Base-by-base conservation (phyloP, 176 grass and related monocot species). In the Phragmites australis region DNA sequence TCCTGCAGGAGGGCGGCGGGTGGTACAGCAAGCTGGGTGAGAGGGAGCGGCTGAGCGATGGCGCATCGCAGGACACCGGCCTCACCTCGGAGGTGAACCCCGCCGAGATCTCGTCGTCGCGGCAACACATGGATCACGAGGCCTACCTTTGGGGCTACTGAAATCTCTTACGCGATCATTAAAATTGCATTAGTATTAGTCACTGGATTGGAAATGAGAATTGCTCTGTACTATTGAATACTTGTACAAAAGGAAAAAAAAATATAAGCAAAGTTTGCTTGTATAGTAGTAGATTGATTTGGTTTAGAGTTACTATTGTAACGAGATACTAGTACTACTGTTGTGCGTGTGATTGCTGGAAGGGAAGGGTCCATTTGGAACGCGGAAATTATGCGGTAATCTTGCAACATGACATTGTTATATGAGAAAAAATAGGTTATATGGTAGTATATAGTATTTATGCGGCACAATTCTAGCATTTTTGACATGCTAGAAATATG, bases 1-100 rank as follows among this genome's bases (percentile, higher is more conserved):
- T 88, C 66, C 74, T 88, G 47, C 65, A 78, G 48, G 56, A 21
- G 10, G 52, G 12, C 83, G 82, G 21, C 74, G 68, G 39, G 19
- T 93, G 80, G 90, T 89, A 88, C 80, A 25, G 43, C 80, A 88
- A 83, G 77, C 47, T 79, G 50, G 57, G 46, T 32, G 83, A 84
- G 79, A 79, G 59, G 76, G 84, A 82, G 70, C 22, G 54, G 76
- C 75, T 86, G 27, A 81, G 78, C 54, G 77, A 46, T 45, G 75
- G 58, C 55, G 78, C 82, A 13, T 90, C 86, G 60, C 91, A 93
- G 76, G 87, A 90, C 57, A 93, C 91, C 42, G 88, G 88, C 26
- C 6, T 93, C 66, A 82, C 91, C 62, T 81, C 72, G 40, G 88
- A 93, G 57, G 64, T 90, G 81, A 93, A 93, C 85, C 68, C 88